These are phyloP conservation scores for Penicillium sp. DNA, from an alignment of 2,329 filamentous ascomycete genomes.

Conservation along the genomic window DNA sequence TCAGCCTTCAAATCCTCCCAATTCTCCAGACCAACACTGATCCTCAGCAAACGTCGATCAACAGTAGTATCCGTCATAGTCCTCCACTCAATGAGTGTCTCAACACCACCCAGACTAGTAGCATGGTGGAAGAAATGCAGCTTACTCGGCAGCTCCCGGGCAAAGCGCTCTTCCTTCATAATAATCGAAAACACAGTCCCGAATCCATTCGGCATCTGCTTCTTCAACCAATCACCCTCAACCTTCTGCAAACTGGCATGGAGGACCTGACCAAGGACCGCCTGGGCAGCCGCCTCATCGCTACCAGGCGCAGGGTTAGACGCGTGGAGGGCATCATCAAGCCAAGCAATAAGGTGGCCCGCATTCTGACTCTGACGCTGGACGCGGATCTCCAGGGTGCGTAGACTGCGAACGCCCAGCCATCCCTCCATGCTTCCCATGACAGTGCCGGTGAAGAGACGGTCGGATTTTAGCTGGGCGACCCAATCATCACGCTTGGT, in stretches of 20 bases:
- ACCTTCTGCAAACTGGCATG: conserved; percentile 79
- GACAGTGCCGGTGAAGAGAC: conserved; percentile 75
- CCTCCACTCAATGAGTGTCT: conserved; percentile 95
- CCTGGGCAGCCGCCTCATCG: conserved; percentile 49
- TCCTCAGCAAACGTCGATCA: conserved; percentile 69
- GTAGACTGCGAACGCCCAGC: conserved; percentile 81
- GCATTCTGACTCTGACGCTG: conserved; percentile 72
- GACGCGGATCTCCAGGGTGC: conserved; percentile 83
- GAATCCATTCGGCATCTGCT: conserved; percentile 89
- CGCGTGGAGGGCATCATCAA: conserved; percentile 54
- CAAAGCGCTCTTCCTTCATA: conserved; percentile 60
- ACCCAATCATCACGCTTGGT: conserved; percentile 62
- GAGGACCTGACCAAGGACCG: conserved; percentile 60
- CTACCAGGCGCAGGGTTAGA: conserved; percentile 39
- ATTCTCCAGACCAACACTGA: conserved; percentile 84
- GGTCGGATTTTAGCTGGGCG: conserved; percentile 62
- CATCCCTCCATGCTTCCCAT: conserved; percentile 90
- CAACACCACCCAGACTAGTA: conserved; percentile 88
- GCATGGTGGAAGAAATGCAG: conserved; percentile 87
- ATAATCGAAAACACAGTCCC: conserved; percentile 82
- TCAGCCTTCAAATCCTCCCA: conserved; percentile 82
- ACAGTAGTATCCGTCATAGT: conserved; percentile 77
- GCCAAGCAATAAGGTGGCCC: conserved; percentile 67
- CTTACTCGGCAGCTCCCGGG: conserved; percentile 71
- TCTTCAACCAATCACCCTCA: conserved; percentile 68